Evolutionary conservation across 306 rosid genomes (phyloP).

Genomic region (Dryas drummondii): DNA sequence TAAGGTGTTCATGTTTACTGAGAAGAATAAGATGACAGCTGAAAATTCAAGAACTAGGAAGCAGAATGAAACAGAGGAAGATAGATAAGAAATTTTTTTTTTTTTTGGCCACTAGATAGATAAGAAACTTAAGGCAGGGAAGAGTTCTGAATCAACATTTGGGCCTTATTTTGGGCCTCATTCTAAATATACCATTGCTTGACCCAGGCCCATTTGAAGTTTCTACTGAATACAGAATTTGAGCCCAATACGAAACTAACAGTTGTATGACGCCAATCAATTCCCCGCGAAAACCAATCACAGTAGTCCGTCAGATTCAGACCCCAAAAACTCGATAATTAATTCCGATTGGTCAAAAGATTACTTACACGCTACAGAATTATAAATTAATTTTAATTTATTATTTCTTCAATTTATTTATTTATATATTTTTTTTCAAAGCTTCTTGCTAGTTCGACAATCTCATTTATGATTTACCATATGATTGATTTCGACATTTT

Average conservation of each 20-base stretch:
- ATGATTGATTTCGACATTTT: background rate
- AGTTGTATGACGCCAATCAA: background rate
- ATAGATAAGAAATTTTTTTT: no score
- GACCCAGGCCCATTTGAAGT: background rate
- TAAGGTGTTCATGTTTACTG: slow-evolving; percentile 47
- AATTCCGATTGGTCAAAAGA: background rate
- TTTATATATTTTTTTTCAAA: background rate
- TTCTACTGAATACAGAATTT: background rate
- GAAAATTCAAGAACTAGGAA: slow-evolving; percentile 1
- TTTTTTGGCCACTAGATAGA: no score
- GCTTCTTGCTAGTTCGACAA: background rate
- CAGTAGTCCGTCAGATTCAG: background rate
- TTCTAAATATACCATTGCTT: no score
- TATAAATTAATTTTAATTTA: background rate
- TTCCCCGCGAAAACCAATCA: slow-evolving; percentile 18
- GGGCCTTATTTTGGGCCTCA: background rate
- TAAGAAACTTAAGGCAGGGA: slow-evolving; percentile 22
- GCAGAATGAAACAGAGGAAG: slow-evolving; percentile 8
- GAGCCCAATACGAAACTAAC: background rate
- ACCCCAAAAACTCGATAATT: no score
- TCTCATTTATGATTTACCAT: background rate
- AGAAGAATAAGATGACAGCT: background rate
- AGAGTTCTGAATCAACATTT: background rate
- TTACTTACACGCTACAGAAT: background rate
- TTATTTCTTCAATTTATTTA: background rate